phyloP scores from a whole-genome alignment of 2,329 filamentous ascomycete species.

The Eutypa lata region DNA sequence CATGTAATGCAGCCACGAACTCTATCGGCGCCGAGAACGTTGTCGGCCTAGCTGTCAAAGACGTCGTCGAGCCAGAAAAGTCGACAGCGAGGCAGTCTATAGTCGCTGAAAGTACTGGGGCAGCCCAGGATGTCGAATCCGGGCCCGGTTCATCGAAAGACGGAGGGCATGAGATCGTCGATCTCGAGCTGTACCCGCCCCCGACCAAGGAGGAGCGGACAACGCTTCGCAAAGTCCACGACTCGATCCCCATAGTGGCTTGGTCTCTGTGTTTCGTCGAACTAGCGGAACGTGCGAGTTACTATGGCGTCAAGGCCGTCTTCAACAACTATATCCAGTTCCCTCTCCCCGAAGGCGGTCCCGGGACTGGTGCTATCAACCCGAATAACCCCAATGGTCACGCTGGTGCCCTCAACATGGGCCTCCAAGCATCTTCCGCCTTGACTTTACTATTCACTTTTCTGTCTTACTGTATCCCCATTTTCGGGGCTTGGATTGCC shows the following conservation, averaged over 20 bases:
- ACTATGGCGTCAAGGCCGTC: slow-evolving; percentile 43
- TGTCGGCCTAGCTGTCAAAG: too few relatives aligned
- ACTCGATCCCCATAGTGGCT: slow-evolving; percentile 37
- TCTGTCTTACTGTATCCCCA: slow-evolving; percentile 43
- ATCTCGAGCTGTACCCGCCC: too few relatives aligned
- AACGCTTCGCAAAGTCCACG: slow-evolving; percentile 45
- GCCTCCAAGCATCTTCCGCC: slow-evolving; percentile 43
- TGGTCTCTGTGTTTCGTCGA: slow-evolving; percentile 49
- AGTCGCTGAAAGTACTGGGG: too few relatives aligned
- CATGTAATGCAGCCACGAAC: too few relatives aligned
- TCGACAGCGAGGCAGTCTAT: too few relatives aligned
- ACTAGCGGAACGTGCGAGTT: slow-evolving; percentile 43
- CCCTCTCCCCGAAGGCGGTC: slow-evolving; percentile 40
- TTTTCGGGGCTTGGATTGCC: slow-evolving; percentile 38
- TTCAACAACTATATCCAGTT: slow-evolving; percentile 55
- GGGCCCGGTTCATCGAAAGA: too few relatives aligned
- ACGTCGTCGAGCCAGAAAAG: too few relatives aligned
- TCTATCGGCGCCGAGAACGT: too few relatives aligned
- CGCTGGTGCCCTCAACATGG: slow-evolving; percentile 48
- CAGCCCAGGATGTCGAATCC: too few relatives aligned
- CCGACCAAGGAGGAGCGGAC: slow-evolving; percentile 45
- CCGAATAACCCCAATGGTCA: slow-evolving; percentile 26
- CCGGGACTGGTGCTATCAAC: slow-evolving; percentile 26
- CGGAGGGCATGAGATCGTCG: too few relatives aligned
- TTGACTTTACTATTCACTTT: slow-evolving; percentile 44